Evolutionary conservation across 345 rosid species (phyloP), one percentile per base, ranked within the genome.

Genomic region (Melastoma malabathricum): DNA sequence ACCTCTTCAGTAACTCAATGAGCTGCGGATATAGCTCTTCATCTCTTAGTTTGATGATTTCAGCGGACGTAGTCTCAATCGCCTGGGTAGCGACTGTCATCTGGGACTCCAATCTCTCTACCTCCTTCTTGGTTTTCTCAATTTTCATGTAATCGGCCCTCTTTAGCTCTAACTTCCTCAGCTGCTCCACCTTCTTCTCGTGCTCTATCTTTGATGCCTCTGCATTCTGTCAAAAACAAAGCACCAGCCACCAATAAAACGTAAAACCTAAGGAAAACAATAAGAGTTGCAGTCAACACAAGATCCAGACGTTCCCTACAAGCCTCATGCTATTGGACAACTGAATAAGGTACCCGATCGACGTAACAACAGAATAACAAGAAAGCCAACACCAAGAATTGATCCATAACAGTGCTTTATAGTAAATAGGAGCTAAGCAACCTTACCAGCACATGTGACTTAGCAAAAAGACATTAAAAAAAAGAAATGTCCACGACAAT

Each of bases 21-120:
- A 92, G 95, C 62, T 92, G 98, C 48, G 98, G 93, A 54, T 75
- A 84, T 6, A 92, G 89, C 63, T 86, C 80, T 0, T 78, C 72
- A 50, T 92, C 96, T 55, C 98, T 77, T 51, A 92, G 57, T 60
- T 82, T 84, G 70, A 82, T 59, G 63, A 92, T 92, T 72, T 87
- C 98, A 9, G 75, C 55, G 27, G 96, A 87, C 6, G 85, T 81
- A 13, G 92, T 72, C 46, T 80, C 86, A 43, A 87, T 84, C 41
- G 93, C 96, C 55, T 81, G 94, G 5, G 87, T 59, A 59, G 95
- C 75, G 10, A 92, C 98, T 52, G 75, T 64, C 78, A 92, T 73
- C 61, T 75, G 89, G 18, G 98, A 92, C 68, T 87, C 95, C 18
- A 84, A 65, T 68, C 76, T 92, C 59, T 92, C 98, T 0, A 84